Conservation (phyloP, 306 rosid species). For the Echinosophora koreensis region DNA sequence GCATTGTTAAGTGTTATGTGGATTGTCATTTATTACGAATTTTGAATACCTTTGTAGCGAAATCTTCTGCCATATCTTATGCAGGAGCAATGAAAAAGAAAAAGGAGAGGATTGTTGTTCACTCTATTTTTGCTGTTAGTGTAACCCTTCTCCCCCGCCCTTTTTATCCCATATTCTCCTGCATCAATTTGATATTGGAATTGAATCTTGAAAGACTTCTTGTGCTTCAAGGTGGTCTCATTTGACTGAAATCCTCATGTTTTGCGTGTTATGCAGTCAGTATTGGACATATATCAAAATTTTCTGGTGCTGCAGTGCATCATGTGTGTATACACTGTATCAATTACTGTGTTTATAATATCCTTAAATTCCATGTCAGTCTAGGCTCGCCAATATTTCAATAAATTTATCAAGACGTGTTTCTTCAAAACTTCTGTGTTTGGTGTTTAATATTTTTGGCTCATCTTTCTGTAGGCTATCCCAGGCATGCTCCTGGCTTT, state of each 20-base stretch:
- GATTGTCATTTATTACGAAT: conserved; percentile 26
- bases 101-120: not conserved
- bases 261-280: conserved; percentile 10
- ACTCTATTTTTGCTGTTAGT: conserved; percentile 4
- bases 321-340: not conserved
- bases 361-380: not conserved
- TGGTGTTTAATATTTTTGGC: conserved; percentile 17
- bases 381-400: conserved; percentile 16
- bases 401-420: not conserved
- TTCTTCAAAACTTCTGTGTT: conserved; percentile 13
- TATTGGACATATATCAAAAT: conserved; percentile 10
- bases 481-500: conserved; percentile 97
- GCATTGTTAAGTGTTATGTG: conserved; percentile 27
- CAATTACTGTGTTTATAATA: not conserved
- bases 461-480: conserved; percentile 72
- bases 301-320: conserved; percentile 9
- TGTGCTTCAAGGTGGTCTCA: conserved; percentile 28
- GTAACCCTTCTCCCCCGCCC: conserved; percentile 16
- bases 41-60: not conserved
- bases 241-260: conserved; percentile 1
- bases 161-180: not conserved
- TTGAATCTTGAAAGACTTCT: conserved; percentile 26
- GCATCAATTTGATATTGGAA: conserved; percentile 5
- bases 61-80: conserved; percentile 15
- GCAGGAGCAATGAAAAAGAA: conserved; percentile 14